Evolutionary conservation across 805 yeast genomes (phyloP), one percentile per base, ranked within the genome.

Genomic region (Candida wancherniae): DNA sequence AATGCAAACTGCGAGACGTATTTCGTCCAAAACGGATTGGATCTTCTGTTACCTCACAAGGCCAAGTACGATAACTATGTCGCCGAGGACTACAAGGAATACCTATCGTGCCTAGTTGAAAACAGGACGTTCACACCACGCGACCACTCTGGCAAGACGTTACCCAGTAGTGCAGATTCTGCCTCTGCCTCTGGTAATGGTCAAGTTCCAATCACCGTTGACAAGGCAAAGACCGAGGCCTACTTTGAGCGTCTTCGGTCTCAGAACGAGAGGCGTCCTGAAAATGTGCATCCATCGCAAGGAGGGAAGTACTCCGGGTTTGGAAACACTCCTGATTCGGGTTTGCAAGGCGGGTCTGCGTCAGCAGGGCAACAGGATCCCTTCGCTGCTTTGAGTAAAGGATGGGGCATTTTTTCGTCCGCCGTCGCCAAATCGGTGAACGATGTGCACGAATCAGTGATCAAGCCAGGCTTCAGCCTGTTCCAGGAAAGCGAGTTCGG

Each of bases 301-400:
- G 97, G 97, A 40, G 97, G 97, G 29, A 83, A 79, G 53, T 88
- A 79, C 54, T 79, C 76, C 40, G 97, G 97, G 1, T 88, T 90
- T 61, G 97, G 97, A 21, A 84, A 78, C 46, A 73, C 86, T 0
- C 85, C 88, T 4, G 68, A 64, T 15, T 75, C 80, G 17, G 44
- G 44, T 8, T 37, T 39, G 36, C 31, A 28, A 24, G 67, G 59
- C 28, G 22, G 30, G 9, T 73, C 75, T 2, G 61, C 78, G 6
- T 57, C 75, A 21, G 52, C 80, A 7, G 69, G 71, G 1, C 94
- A 82, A 55, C 60, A 56, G 22, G 97, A 92, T 54, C 97, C 98
- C 5, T 46, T 88, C 31, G 95, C 94, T n/a, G 82, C 97, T 1
- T 69, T 92, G 32, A 58, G 84, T 22, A 85, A 80, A 58, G 97